Evolutionary conservation across 2,329 filamentous ascomycete species (phyloP).

Genomic region (Colletotrichum musicola): DNA sequence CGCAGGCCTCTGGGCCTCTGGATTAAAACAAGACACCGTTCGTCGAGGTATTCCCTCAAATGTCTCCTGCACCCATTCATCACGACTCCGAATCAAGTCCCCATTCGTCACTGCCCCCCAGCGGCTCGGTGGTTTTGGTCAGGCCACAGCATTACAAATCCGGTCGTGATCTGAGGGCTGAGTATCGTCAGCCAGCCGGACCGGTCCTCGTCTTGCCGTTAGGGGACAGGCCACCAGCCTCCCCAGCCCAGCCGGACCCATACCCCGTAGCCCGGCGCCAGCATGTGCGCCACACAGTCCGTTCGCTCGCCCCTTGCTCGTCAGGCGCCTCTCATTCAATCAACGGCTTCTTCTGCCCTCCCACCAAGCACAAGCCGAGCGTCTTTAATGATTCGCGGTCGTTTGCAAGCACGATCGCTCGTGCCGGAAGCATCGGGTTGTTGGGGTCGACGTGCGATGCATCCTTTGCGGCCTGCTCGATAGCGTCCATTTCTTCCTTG

Average conservation of each 20-base stretch:
- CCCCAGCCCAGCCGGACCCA: slow-evolving; percentile 8
- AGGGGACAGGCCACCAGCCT: slow-evolving; percentile 5
- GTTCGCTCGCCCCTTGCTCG: slow-evolving; percentile 3
- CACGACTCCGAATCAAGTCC: background rate
- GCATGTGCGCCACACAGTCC: slow-evolving; percentile 5
- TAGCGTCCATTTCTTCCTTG: slow-evolving; percentile 98
- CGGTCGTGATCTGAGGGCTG: slow-evolving; percentile 4
- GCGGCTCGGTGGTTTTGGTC: background rate
- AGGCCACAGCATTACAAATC: background rate
- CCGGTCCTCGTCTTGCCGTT: slow-evolving; percentile 15
- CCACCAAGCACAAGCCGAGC: slow-evolving; percentile 73
- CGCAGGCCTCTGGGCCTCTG: slow-evolving; percentile 20
- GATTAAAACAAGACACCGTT: slow-evolving; percentile 19
- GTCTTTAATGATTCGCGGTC: slow-evolving; percentile 75
- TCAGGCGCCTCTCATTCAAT: slow-evolving; percentile 62
- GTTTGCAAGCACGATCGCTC: slow-evolving; percentile 82
- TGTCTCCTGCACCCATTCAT: background rate
- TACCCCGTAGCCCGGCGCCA: slow-evolving; percentile 28
- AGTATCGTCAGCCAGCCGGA: slow-evolving; percentile 5
- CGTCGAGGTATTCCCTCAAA: background rate
- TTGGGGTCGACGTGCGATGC: slow-evolving; percentile 89
- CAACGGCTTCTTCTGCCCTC: slow-evolving; percentile 73
- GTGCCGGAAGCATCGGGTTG: slow-evolving; percentile 91
- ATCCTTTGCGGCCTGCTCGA: slow-evolving; percentile 95
- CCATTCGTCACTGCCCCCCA: background rate